These are phyloP conservation scores for Dryas integrifolia DNA, from an alignment of 331 rosid species.

Conservation along the genomic window DNA sequence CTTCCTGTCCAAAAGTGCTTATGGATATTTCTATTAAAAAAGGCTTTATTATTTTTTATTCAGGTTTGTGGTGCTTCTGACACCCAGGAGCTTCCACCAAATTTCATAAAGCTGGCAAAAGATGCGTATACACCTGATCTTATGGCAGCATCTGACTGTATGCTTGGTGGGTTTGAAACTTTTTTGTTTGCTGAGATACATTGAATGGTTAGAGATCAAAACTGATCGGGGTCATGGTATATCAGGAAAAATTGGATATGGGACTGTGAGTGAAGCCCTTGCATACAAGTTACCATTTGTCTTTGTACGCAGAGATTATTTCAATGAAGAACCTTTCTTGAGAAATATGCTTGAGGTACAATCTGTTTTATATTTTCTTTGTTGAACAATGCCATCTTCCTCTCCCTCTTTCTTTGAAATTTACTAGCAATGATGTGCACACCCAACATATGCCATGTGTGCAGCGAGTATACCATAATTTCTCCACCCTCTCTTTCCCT, in stretches of 20 bases:
- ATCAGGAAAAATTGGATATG: constrained; percentile 92
- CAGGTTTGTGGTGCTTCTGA: constrained; percentile 97
- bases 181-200: constrained; percentile 22
- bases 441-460: too few relatives aligned
- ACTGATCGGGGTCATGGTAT: neutral
- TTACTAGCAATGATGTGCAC: neutral
- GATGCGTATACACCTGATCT: constrained; percentile 92
- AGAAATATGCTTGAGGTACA: constrained; percentile 95
- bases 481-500: constrained; percentile 1
- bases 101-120: constrained; percentile 66
- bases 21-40: neutral
- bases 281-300: constrained; percentile 88
- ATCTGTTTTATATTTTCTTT: neutral
- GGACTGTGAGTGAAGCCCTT: constrained; percentile 91
- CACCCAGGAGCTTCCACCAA: constrained; percentile 67
- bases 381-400: neutral
- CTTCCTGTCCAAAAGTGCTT: constrained; percentile 11
- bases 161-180: constrained; percentile 71
- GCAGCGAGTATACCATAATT: neutral
- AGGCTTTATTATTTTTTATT: constrained; percentile 19
- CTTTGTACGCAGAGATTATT: constrained; percentile 96
- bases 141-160: constrained; percentile 94
- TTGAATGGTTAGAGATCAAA: constrained; percentile 12
- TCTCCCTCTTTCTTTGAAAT: constrained; percentile 2
- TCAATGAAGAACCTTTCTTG: constrained; percentile 92